Evolutionary conservation across 2,329 filamentous ascomycete genomes (phyloP).

Genomic region (Fusarium chlamydosporum): DNA sequence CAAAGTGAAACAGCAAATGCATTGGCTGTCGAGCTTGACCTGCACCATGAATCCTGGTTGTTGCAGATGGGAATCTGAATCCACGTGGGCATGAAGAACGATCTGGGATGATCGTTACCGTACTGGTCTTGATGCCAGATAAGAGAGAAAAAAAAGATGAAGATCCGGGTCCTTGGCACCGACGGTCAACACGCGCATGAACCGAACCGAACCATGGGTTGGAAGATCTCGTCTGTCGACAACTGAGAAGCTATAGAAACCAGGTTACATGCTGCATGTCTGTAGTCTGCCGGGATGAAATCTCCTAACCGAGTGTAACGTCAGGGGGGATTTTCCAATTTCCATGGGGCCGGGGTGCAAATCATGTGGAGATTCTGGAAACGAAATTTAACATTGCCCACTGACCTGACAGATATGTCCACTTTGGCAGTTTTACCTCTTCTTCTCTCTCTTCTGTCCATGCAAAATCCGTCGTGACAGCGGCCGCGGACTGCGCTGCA

Average conservation of each 20-base stretch:
- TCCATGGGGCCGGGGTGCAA: neutral
- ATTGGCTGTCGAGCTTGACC: neutral
- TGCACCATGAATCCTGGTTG: neutral
- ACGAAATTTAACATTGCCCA: neutral
- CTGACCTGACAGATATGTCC: too few species aligned
- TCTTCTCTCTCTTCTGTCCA: neutral
- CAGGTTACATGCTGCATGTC: neutral
- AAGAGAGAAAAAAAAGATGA: neutral
- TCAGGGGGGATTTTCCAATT: neutral
- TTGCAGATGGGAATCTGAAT: neutral
- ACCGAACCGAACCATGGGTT: neutral
- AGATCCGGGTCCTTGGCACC: constrained; percentile 5
- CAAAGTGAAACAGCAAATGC: constrained; percentile 17
- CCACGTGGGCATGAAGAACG: neutral
- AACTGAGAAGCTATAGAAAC: neutral
- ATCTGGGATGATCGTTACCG: neutral
- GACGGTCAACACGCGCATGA: neutral
- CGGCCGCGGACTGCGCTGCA: constrained; percentile 1
- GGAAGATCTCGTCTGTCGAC: neutral
- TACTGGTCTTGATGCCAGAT: neutral
- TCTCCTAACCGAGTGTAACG: neutral
- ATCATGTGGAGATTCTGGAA: constrained; percentile 6
- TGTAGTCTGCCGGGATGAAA: neutral
- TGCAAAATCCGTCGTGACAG: constrained; percentile 11
- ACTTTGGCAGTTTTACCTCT: neutral